These are phyloP conservation scores for Trichoderma sp. DNA, from an alignment of 2,329 filamentous ascomycete species.

Conservation along the genomic window DNA sequence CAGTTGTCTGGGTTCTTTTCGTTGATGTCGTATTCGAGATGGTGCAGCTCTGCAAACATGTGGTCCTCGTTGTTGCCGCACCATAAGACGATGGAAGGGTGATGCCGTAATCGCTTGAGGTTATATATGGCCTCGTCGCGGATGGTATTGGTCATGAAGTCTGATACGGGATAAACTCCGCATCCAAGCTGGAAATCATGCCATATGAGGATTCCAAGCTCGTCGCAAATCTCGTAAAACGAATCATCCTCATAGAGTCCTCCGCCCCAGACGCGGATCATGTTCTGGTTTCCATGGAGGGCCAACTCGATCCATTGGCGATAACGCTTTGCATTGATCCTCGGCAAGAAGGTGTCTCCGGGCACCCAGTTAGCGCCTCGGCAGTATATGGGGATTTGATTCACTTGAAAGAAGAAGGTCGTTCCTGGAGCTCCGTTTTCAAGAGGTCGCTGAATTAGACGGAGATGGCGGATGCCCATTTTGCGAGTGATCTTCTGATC, in stretches of 20 bases:
- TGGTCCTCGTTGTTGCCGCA: constrained; percentile 76
- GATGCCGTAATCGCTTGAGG: constrained; percentile 58
- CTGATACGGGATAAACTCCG: constrained; percentile 61
- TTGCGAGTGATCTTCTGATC: constrained; percentile 49
- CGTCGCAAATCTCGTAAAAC: constrained; percentile 69
- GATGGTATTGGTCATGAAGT: constrained; percentile 60
- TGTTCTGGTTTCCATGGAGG: constrained; percentile 72
- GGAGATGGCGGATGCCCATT: constrained; percentile 65
- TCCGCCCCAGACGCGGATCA: constrained; percentile 74
- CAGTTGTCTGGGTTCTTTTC: constrained; percentile 78
- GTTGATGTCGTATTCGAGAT: constrained; percentile 66
- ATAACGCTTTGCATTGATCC: constrained; percentile 65
- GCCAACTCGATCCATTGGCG: constrained; percentile 71
- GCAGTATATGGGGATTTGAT: constrained; percentile 72
- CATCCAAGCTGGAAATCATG: constrained; percentile 74
- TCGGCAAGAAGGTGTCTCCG: constrained; percentile 72
- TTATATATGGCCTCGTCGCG: constrained; percentile 64
- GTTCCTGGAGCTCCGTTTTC: constrained; percentile 55
- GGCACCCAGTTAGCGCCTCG: constrained; percentile 82
- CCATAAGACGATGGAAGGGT: constrained; percentile 73
- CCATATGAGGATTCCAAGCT: constrained; percentile 69
- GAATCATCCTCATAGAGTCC: constrained; percentile 70
- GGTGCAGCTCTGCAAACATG: constrained; percentile 23
- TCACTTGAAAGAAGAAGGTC: constrained; percentile 74
- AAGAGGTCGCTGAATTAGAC: constrained; percentile 60